A percentile compares a stretch with the other conserved stretches of the same genome.
Conservation (phyloP, 805 yeast genomes). For the Sungouiella blattae region DNA sequence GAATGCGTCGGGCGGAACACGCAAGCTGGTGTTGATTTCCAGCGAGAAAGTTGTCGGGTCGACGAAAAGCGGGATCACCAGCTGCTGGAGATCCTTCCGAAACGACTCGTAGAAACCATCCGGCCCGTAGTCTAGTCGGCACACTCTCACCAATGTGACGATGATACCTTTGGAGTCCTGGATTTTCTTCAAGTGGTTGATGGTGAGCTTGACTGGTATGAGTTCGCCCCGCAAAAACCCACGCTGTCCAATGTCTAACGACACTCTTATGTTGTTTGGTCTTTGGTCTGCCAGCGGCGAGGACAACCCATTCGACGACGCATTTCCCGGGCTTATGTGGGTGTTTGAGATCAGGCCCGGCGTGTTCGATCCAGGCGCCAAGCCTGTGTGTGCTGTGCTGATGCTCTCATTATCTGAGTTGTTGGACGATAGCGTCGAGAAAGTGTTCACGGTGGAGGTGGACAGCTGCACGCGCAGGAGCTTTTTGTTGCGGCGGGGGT, state of each 20-base stretch:
- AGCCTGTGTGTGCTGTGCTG: background rate
- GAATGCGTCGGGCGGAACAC: slow-evolving; percentile 81
- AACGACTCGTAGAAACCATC: slow-evolving; percentile 65
- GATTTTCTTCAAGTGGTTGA: slow-evolving; percentile 68
- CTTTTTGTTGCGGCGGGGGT: slow-evolving; percentile 34
- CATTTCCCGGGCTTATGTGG: background rate
- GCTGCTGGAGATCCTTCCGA: slow-evolving; percentile 79
- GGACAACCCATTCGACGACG: background rate
- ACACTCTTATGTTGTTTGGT: slow-evolving; percentile 33
- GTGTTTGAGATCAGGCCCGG: background rate
- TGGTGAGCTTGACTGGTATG: slow-evolving; percentile 64
- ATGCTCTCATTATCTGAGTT: slow-evolving; percentile 23
- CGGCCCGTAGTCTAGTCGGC: slow-evolving; percentile 58
- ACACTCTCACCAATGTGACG: slow-evolving; percentile 74
- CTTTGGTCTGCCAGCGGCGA: background rate
- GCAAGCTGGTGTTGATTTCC: slow-evolving; percentile 57
- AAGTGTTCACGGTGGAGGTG: slow-evolving; percentile 31
- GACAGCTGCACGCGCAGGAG: slow-evolving; percentile 35
- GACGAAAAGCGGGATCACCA: slow-evolving; percentile 71
- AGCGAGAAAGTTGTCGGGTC: slow-evolving; percentile 60
- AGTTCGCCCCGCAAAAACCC: slow-evolving; percentile 80
- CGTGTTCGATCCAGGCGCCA: background rate
- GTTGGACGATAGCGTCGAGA: slow-evolving; percentile 28
- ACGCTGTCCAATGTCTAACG: slow-evolving; percentile 44
- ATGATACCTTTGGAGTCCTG: slow-evolving; percentile 72